Evolutionary conservation across 495 filamentous ascomycete genomes (phyloP), one percentile per base, ranked within the genome.

Genomic region (Xylaria grammica): DNA sequence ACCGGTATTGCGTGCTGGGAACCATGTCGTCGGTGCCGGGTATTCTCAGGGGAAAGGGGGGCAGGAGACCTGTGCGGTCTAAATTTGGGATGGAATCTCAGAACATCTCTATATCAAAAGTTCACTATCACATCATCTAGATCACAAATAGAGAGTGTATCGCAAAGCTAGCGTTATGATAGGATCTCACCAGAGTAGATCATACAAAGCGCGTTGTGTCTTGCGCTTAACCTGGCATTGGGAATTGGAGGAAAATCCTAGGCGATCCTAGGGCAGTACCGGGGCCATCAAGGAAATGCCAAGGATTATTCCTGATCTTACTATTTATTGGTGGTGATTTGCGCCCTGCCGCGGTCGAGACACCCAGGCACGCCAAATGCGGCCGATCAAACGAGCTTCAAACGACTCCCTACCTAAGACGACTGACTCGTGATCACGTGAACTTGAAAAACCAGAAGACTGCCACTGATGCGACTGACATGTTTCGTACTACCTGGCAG

Each of bases 311-410:
- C 20, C 36, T 20, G 53, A 19, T 22, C 34, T 56, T 40, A 17
- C 34, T 40, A n/a, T n/a, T 42, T 3, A 34, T 59, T 59, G 42
- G 2, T 19, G n/a, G 4, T 34, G 56, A 48, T 32, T 48, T 59
- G 13, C 38, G 54, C 26, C n/a, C 11, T n/a, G 54, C 20, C 45
- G 49, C 44, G 45, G 44, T 49, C n/a, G 26, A 62, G 5, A 67
- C 27, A 34, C 62, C 64, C 63, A 68, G 13, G 17, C 57, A 70
- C 68, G 58, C 57, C 46, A 15, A 50, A 63, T 36, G 55, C 27
- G 45, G 68, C 13, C 70, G 70, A 73, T 73, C 70, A 73, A 73
- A 73, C 70, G 63, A 68, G 52, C 66, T 66, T 66, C 70, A 66
- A 62, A 73, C 69, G 17, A 6, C 3, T 9, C 40, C 40, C 40